Base-by-base conservation (phyloP, 108 stramenopile species). In the Cylindrotheca fusiformis region DNA sequence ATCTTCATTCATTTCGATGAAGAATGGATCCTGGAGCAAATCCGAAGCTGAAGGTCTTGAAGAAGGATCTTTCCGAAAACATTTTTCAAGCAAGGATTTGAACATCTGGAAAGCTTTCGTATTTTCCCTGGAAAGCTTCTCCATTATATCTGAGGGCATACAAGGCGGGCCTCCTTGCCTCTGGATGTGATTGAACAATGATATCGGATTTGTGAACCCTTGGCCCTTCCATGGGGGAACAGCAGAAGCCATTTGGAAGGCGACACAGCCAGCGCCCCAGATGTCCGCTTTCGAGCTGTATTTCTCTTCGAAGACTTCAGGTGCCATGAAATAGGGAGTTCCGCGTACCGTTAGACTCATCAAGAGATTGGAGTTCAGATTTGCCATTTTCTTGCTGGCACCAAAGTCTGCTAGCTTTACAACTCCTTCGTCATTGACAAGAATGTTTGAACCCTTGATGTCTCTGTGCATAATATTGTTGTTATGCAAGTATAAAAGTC, bases 361-460 rank as follows among this genome's bases (percentile, higher is more conserved):
- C 80, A 86, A 71, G 71, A 86, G 61, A 51, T 69, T 52, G 10
- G 58, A 65, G 2, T 74, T 53, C n/a, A 71, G 60, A 55, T 85
- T 72, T 17, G 69, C 46, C 2, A 81, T 68, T 17, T 72, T 73
- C 56, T 86, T 86, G 67, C 91, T 93, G 6, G 95, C 89, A 20
- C 96, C 96, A 71, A 97, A 97, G 65, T 97, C 96, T 25, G 92
- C 94, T 20, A 97, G 72, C 63, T 98, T 98, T 26, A 96, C 95
- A 23, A 79, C 60, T 20, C 97, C 97, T 47, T 78, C 80, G 59
- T 96, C 87, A 56, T 87, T 94, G 23, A 98, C 94, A 36, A 98
- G 80, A 55, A 98, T 83, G 69, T 98, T 98, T 48, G 88, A 93
- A 29, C 97, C 96, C 75, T 93, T 90, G 58, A 97, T 97, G 64